A percentile compares a stretch with the other conserved stretches of the same genome.
These are phyloP conservation scores for Salmacisia buchloeana DNA, from an alignment of 1,284 basidiomycete genomes.

Conservation along the genomic window DNA sequence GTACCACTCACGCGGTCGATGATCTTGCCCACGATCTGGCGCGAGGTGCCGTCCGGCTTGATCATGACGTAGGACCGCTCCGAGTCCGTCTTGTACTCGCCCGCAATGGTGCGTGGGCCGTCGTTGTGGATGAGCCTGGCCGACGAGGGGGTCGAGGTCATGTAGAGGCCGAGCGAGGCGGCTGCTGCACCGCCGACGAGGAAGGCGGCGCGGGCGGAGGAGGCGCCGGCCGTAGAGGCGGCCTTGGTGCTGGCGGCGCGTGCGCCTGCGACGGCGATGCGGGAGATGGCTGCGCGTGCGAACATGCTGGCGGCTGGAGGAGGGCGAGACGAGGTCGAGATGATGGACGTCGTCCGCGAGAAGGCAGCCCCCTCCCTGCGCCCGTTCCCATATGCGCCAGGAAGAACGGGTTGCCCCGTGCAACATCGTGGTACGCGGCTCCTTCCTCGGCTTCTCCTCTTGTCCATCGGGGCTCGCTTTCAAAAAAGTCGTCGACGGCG, in stretches of 20 bases:
- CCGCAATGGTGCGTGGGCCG: constrained; percentile 53
- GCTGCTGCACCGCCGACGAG: constrained; percentile 21
- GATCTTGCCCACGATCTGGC: constrained; percentile 45
- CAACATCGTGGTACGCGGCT: too few species aligned
- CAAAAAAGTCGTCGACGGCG: too few species aligned
- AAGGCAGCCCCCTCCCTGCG: too few species aligned
- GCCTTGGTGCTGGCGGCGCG: constrained; percentile 33
- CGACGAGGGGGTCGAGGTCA: constrained; percentile 10
- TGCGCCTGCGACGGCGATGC: constrained; percentile 25
- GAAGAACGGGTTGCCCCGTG: too few species aligned
- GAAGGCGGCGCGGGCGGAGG: constrained; percentile 17
- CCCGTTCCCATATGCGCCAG: too few species aligned
- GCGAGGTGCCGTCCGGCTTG: constrained; percentile 43
- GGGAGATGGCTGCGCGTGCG: constrained; percentile 25
- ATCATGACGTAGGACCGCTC: constrained; percentile 55
- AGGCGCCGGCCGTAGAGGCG: constrained; percentile 6
- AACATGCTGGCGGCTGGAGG: constrained; percentile 17
- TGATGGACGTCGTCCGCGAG: too few species aligned
- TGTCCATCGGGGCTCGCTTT: too few species aligned
- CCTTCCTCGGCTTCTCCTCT: too few species aligned
- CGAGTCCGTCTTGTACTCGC: constrained; percentile 52
- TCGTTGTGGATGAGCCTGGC: constrained; percentile 48
- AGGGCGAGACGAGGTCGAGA: neutral
- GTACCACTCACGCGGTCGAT: too few species aligned
- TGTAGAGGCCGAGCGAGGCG: constrained; percentile 24